Conservation (phyloP, 257 asterid species). For the Forsythia viridissima region DNA sequence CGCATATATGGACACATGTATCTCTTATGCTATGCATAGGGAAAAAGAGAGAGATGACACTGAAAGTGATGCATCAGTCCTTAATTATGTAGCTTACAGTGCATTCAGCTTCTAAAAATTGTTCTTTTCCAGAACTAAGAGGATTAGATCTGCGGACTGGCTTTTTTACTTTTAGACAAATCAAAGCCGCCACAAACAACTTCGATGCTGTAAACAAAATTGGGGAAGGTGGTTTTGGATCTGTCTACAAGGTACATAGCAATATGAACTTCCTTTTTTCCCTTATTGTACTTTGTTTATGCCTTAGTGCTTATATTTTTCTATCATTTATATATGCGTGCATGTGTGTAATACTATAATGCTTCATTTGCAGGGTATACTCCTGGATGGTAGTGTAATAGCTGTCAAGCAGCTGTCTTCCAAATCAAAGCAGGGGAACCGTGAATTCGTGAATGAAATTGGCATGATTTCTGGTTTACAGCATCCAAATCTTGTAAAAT, state of each 20-base stretch:
- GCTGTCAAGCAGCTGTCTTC: slow-evolving; percentile 76
- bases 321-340: background rate
- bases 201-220: slow-evolving; percentile 53
- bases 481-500: slow-evolving; percentile 64
- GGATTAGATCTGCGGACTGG: slow-evolving; percentile 59
- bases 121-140: slow-evolving; percentile 43
- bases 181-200: slow-evolving; percentile 61
- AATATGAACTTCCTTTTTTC: background rate
- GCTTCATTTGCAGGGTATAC: slow-evolving; percentile 45
- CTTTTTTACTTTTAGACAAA: slow-evolving; percentile 54
- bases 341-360: background rate
- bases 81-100: background rate
- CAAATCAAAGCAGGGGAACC: slow-evolving; percentile 66
- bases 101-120: slow-evolving; percentile 1
- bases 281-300: slow-evolving; percentile 3
- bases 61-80: too few relatives aligned
- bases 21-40: too few relatives aligned
- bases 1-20: too few relatives aligned
- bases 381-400: slow-evolving; percentile 51
- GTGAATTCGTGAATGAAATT: slow-evolving; percentile 62
- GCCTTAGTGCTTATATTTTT: background rate
- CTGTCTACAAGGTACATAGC: slow-evolving; percentile 55
- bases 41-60: too few relatives aligned
- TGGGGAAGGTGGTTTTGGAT: slow-evolving; percentile 79
- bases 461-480: slow-evolving; percentile 65